phyloP scores from a whole-genome alignment of 495 filamentous ascomycete genomes.

The Penicillium cosmopolitanum region DNA sequence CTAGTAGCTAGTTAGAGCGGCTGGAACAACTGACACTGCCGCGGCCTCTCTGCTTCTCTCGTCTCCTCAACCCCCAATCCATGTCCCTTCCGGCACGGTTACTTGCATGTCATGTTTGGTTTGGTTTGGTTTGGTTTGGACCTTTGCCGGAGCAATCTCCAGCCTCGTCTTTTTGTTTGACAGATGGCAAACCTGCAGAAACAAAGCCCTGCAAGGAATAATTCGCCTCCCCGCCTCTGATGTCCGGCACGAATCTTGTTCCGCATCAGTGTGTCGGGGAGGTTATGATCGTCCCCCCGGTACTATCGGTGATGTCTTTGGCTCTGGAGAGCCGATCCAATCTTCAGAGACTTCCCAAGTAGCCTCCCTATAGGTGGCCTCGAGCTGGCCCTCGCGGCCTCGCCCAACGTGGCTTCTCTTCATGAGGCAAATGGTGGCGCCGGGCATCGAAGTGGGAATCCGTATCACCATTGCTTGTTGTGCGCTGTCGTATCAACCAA shows the following conservation, averaged over 20 bases:
- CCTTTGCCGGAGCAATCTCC: slow-evolving; percentile 30
- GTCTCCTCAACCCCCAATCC: slow-evolving; percentile 16
- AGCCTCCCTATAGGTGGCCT: slow-evolving; percentile 31
- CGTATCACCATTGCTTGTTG: slow-evolving; percentile 36
- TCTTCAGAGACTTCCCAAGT: slow-evolving; percentile 9
- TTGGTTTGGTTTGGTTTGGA: slow-evolving; percentile 12
- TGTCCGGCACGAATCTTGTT: slow-evolving; percentile 18
- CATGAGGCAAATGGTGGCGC: slow-evolving; percentile 30
- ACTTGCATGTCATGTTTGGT: slow-evolving; percentile 23
- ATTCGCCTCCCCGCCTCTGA: slow-evolving; percentile 11
- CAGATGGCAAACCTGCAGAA: slow-evolving; percentile 36
- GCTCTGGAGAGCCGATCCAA: slow-evolving; percentile 15
- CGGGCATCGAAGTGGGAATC: slow-evolving; percentile 34
- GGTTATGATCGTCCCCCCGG: slow-evolving; percentile 21
- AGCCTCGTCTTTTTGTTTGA: slow-evolving; percentile 30
- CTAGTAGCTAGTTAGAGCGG: background rate
- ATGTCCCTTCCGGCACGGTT: slow-evolving; percentile 36
- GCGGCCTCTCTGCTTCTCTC: background rate
- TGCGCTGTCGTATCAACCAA: slow-evolving; percentile 33
- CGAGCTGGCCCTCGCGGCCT: slow-evolving; percentile 25
- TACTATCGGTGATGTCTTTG: slow-evolving; percentile 16
- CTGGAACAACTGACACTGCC: background rate
- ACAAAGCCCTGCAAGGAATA: slow-evolving; percentile 24
- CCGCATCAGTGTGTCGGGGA: slow-evolving; percentile 27
- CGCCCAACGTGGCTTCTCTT: slow-evolving; percentile 32